Percentiles rank a stretch among this genome's conserved stretches.
phyloP scores from a whole-genome alignment of 768 basidiomycete genomes.

The Russula sp. region DNA sequence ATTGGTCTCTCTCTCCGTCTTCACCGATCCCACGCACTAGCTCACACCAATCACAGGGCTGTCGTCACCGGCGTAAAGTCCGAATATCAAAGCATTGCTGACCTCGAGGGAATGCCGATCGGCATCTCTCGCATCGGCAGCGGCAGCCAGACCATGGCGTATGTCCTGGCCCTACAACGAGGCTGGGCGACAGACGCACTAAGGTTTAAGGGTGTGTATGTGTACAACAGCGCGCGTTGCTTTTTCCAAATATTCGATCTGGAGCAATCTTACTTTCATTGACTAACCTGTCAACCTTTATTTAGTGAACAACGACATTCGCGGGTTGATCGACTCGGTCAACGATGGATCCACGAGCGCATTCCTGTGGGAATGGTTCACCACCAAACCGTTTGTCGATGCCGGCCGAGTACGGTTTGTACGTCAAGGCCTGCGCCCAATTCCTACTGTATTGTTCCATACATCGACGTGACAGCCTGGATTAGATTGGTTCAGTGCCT shows the following conservation, averaged over 20 bases:
- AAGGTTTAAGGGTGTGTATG: constrained; percentile 59
- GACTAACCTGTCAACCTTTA: not conserved
- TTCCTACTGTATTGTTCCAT: too few species aligned
- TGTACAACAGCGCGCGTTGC: not conserved
- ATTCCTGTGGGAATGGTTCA: constrained; percentile 97
- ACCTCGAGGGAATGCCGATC: constrained; percentile 73
- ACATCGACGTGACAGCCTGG: not conserved
- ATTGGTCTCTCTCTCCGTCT: constrained; percentile 48
- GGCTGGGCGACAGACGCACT: constrained; percentile 63
- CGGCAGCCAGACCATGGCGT: constrained; percentile 93
- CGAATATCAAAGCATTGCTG: constrained; percentile 57
- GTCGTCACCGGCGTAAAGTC: constrained; percentile 83
- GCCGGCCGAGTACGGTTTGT: constrained; percentile 78
- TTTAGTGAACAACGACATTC: constrained; percentile 74
- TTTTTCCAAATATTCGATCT: not conserved
- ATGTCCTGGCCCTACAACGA: constrained; percentile 86
- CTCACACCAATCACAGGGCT: constrained; percentile 48
- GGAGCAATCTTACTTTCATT: too few species aligned
- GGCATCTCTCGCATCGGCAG: constrained; percentile 89
- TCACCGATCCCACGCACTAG: constrained; percentile 12
- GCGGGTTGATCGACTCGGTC: constrained; percentile 74
- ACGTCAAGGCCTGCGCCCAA: constrained; percentile 29
- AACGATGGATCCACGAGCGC: constrained; percentile 84
- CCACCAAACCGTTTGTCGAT: constrained; percentile 74
- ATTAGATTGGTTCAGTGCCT: constrained; percentile 71